A percentile compares a stretch with the other conserved stretches of the same genome.
phyloP scores from a whole-genome alignment of 805 yeast genomes.

The Torulaspora franciscae region DNA sequence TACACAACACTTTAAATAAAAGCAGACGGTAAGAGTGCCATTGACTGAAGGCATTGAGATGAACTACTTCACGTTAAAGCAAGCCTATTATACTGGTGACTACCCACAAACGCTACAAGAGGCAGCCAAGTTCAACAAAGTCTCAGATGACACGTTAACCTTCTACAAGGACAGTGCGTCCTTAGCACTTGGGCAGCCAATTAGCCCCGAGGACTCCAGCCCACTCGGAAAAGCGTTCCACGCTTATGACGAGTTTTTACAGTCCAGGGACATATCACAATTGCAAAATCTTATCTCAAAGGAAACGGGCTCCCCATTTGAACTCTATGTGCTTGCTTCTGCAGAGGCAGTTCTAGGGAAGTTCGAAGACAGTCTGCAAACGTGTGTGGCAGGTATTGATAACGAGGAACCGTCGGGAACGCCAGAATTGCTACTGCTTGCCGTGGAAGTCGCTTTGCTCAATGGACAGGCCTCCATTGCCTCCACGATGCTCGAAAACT shows the following conservation, averaged over 20 bases:
- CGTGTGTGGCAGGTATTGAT: constrained; percentile 39
- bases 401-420: constrained; percentile 40
- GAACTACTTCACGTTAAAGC: constrained; percentile 52
- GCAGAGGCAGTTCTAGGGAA: constrained; percentile 29
- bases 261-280: constrained; percentile 15
- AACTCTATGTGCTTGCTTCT: constrained; percentile 27
- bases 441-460: constrained; percentile 39
- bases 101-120: constrained; percentile 43
- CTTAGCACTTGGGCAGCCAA: constrained; percentile 29
- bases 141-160: constrained; percentile 26
- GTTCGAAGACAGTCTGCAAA: constrained; percentile 36
- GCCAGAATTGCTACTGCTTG: constrained; percentile 40
- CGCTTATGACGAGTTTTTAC: constrained; percentile 28
- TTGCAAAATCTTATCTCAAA: constrained; percentile 17
- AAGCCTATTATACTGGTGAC: constrained; percentile 59
- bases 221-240: constrained; percentile 32
- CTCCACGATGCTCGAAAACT: constrained; percentile 44
- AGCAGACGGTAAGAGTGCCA: neutral
- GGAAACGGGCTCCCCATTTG: constrained; percentile 21
- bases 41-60: constrained; percentile 5
- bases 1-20: neutral
- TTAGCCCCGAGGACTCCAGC: constrained; percentile 16
- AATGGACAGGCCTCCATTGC: constrained; percentile 42
- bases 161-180: constrained; percentile 37
- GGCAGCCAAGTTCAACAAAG: constrained; percentile 39